Evolutionary conservation across 2,329 filamentous ascomycete genomes (phyloP).

Genomic region (Uncinocarpus reesii): DNA sequence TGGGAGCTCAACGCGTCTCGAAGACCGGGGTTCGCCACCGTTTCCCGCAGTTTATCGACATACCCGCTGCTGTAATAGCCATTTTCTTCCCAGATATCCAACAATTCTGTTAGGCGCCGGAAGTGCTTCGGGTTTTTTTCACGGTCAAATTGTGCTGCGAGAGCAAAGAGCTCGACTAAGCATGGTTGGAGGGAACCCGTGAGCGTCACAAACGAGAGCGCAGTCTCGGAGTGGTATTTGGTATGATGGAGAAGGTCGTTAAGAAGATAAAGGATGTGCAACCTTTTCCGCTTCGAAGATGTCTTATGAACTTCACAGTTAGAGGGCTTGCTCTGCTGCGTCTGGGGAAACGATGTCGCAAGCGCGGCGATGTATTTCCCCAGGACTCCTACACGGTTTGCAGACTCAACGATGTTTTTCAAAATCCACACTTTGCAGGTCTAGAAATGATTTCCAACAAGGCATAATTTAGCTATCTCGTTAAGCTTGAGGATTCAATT

Average conservation of each 20-base stretch:
- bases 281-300: slow-evolving; percentile 56
- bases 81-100: slow-evolving; percentile 61
- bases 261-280: slow-evolving; percentile 68
- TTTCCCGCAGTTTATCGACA: slow-evolving; percentile 50
- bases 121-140: slow-evolving; percentile 55
- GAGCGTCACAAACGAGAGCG: slow-evolving; percentile 41
- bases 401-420: slow-evolving; percentile 58
- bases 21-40: slow-evolving; percentile 40
- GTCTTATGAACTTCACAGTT: slow-evolving; percentile 27
- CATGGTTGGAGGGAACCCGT: slow-evolving; percentile 48
- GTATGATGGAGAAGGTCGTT: slow-evolving; percentile 68
- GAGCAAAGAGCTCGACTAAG: slow-evolving; percentile 52
- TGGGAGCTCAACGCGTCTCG: slow-evolving; percentile 25
- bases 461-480: slow-evolving; percentile 28
- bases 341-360: slow-evolving; percentile 46
- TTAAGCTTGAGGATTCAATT: slow-evolving; percentile 24
- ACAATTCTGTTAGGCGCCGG: slow-evolving; percentile 52
- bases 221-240: slow-evolving; percentile 40
- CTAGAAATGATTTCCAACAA: slow-evolving; percentile 40
- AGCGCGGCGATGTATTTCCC: slow-evolving; percentile 67
- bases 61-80: slow-evolving; percentile 49
- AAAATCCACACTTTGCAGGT: slow-evolving; percentile 82
- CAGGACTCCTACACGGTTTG: slow-evolving; percentile 54
- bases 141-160: slow-evolving; percentile 45
- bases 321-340: slow-evolving; percentile 8